phyloP scores from a whole-genome alignment of 129 eudicot genomes.

The Daucus carota region DH1_v3.0 NC_030381.2:40251001-40251500 shows the following conservation, averaged over 20 bases:
- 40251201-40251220: too few species aligned
- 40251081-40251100: too few species aligned
- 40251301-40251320: neutral
- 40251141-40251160: neutral
- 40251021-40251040: neutral
- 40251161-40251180: too few species aligned
- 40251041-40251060: neutral
- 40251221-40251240: neutral
- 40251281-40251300: too few species aligned
- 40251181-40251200: too few species aligned
- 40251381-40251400: neutral
- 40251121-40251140: too few species aligned
- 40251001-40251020: neutral
- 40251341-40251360: neutral
- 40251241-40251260: neutral
- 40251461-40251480: neutral
- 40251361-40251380: neutral
- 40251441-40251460: neutral
- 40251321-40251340: neutral
- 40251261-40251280: neutral
- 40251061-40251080: neutral
- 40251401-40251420: neutral
- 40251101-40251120: neutral
- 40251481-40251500: neutral
- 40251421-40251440: neutral